Base-by-base conservation (phyloP, 352 stramenopile species). In the Albugo candida region DNA sequence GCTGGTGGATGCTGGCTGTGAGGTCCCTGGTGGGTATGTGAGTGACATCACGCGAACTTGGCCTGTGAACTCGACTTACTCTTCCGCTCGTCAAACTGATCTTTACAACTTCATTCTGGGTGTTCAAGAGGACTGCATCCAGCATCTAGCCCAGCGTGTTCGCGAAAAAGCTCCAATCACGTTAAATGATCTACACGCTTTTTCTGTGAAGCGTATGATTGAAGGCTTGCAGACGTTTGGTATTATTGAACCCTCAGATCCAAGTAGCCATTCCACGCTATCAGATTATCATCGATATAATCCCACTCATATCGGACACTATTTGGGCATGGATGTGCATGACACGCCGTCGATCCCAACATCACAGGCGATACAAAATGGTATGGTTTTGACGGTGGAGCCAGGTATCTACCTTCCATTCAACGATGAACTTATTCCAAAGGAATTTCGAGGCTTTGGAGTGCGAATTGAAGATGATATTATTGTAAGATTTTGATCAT, bases 381-480 rank as follows among this genome's bases (percentile, higher is more conserved):
- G 76, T 8, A 89, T 89, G 76, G 65, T 89, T 34, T 63, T 89
- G 46, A 89, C 76, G 3, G 68, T 89, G 18, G 76, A 89, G 55
- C 76, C 76, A 12, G 76, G 76, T 18, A 71, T 89, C 55, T 89
- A 89, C 50, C 54, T 89, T n/a, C 76, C 76, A 14, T 68, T 83
- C 60, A 67, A 69, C 34, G 76, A 89, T 52, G 42, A 58, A 31
- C 65, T 65, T 37, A 31, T 89, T 10, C 76, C 76, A 12, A 52
- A 61, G 14, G 73, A 86, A 39, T 83, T 85, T 60, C 73, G 76
- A 52, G 76, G 76, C 35, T 81, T 89, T 16, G 76, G 76, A 38
- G 83, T 89, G 52, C 76, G 76, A 31, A 89, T 89, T 44, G 76
- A 89, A 61, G 76, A 89, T 54, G 76, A 89, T 45, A 67, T 89